These are phyloP conservation scores for Hippophae tibetana DNA, from an alignment of 306 rosid genomes.

Conservation along the genomic window DNA sequence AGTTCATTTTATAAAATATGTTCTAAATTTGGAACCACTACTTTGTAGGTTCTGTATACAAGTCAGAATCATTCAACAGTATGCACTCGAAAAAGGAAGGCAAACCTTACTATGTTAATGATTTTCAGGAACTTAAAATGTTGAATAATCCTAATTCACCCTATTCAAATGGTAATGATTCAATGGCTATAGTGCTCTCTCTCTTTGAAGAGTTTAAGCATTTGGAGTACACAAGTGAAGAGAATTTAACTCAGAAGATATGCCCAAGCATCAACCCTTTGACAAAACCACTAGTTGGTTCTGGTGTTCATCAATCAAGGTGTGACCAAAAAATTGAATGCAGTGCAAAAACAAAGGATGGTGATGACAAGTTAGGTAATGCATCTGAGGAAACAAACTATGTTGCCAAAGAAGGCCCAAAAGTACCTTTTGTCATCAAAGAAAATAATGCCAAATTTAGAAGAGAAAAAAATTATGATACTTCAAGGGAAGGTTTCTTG, in stretches of 20 bases:
- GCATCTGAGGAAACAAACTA: constrained; percentile 3
- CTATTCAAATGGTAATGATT: constrained; percentile 5
- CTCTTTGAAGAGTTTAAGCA: constrained; percentile 8
- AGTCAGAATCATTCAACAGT: constrained; percentile 16
- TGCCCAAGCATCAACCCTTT: constrained; percentile 9
- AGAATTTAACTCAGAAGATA: constrained; percentile 6
- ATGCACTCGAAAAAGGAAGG: constrained; percentile 7
- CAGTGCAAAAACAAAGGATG: constrained; percentile 10
- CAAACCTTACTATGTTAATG: background rate
- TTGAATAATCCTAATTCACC: background rate
- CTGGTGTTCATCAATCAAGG: constrained; percentile 6
- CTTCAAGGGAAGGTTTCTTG: background rate
- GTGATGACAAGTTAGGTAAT: background rate
- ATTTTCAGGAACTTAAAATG: constrained; percentile 1
- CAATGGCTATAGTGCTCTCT: constrained; percentile 8
- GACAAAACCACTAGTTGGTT: constrained; percentile 6
- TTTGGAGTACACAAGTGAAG: constrained; percentile 6
- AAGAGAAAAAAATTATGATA: background rate
- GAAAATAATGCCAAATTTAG: constrained; percentile 1
- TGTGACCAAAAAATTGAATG: constrained; percentile 6
- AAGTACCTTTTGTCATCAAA: constrained; percentile 4
- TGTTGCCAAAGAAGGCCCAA: constrained; percentile 8
- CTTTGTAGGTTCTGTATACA: constrained; percentile 8
- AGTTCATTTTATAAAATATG: background rate
- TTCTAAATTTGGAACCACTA: background rate